A percentile compares a stretch with the other conserved stretches of the same genome.
Evolutionary conservation across 2,329 filamentous ascomycete species (phyloP).

Genomic region (Calycina marina): DNA sequence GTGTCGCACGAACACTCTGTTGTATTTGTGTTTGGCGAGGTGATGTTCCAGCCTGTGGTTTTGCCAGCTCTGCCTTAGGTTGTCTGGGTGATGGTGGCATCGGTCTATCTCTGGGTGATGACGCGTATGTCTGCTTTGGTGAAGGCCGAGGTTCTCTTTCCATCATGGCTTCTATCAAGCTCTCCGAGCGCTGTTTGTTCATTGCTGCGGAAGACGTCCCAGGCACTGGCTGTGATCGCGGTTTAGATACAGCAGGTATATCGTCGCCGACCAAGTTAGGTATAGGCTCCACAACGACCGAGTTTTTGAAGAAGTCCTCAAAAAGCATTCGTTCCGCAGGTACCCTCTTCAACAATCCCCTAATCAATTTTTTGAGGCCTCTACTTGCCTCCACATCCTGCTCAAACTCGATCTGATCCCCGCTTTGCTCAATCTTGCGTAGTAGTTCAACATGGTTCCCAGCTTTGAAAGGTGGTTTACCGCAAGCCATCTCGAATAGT

Average conservation of each 20-base stretch:
- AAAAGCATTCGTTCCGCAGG: constrained; percentile 78
- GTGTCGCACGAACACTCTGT: constrained; percentile 3
- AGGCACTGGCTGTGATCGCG: constrained; percentile 9
- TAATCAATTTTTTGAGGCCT: constrained; percentile 69
- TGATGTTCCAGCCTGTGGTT: constrained; percentile 12
- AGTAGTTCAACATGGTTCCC: constrained; percentile 90
- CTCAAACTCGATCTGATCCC: constrained; percentile 75
- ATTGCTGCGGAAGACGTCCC: constrained; percentile 4
- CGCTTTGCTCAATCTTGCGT: constrained; percentile 76
- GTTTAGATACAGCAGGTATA: constrained; percentile 24
- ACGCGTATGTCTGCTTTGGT: constrained; percentile 9
- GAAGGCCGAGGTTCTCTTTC: constrained; percentile 5
- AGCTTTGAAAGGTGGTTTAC: constrained; percentile 79
- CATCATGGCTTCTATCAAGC: constrained; percentile 7
- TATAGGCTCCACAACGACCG: constrained; percentile 60
- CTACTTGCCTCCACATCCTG: constrained; percentile 55
- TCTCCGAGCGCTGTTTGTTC: constrained; percentile 13
- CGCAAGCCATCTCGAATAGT: constrained; percentile 86
- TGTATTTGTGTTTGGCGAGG: constrained; percentile 11
- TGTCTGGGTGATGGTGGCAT: constrained; percentile 12
- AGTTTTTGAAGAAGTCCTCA: constrained; percentile 67
- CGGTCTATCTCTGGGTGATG: constrained; percentile 15
- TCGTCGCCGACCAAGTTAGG: constrained; percentile 73
- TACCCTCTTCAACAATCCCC: constrained; percentile 68
- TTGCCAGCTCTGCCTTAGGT: constrained; percentile 8